Base-by-base conservation (phyloP, 768 basidiomycete species). In the Lactarius hengduanensis region DNA sequence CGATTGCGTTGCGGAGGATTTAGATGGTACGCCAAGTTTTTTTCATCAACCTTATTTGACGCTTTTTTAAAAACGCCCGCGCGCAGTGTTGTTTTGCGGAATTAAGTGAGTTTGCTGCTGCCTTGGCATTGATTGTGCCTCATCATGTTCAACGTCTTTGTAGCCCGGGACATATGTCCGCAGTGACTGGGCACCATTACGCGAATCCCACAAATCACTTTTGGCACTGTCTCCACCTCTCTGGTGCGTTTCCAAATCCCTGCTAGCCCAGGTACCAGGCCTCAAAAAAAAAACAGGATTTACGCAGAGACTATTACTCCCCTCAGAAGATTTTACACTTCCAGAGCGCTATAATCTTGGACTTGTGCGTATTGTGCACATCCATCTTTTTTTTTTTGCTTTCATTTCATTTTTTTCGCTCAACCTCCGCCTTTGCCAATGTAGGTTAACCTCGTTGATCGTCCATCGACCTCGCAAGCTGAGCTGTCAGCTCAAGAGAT, bases 201-300 rank as follows among this genome's bases (percentile, higher is more conserved):
- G 89, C 86, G 1, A 85, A 89, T 71, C 87, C 86, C 0, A 87
- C 86, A 2, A 94, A 95, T 71, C 91, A 92, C 69, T 94, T 94
- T 75, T 94, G 90, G 89, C 78, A 76, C 54, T 90, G 89, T 66
- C 78, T 95, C 0, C 79, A 89, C 70, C 79, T 79, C 53, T 86
- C 90, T 55, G 88, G 91, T 85, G 69, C 38, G 73, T 70, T 30
- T 15, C 7, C 20, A 50, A 32, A n/a, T 34, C 45, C 63, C 18
- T 34, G 50, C 60, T 13, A 15, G 2, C 11, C 26, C 34, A 30
- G 32, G 34, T 41, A 30, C 57, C n/a, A 16, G 15, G 11, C 43
- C 10, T n/a, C 22, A 20, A 43, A 38, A 47, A 57, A 36, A 32
- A 38, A 50, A 9, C 59, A 90, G 90, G 86, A 4, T 77, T 92